phyloP scores from a whole-genome alignment of 2,329 filamentous ascomycete species.

The Sphaerulina musiva region DNA sequence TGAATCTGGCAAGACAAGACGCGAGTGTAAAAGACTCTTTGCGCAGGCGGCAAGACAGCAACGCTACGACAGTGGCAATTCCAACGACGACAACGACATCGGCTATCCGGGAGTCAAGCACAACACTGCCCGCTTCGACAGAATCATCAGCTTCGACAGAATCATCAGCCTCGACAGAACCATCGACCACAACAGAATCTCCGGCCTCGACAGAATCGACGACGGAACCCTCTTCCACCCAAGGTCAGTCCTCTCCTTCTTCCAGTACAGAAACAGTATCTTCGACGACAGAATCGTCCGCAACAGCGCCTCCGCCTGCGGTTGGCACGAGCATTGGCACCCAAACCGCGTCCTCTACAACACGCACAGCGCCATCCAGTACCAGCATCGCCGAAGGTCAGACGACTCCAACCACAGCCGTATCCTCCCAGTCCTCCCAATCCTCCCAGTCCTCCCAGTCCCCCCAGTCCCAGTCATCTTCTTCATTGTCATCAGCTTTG shows the following conservation, averaged over 20 bases:
- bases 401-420: constrained; percentile 11
- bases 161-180: not conserved
- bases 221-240: constrained; percentile 17
- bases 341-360: constrained; percentile 9
- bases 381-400: constrained; percentile 16
- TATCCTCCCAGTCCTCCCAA: not conserved
- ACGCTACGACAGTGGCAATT: constrained; percentile 18
- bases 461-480: constrained; percentile 5
- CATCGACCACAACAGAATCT: not conserved
- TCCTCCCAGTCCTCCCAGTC: too few species aligned
- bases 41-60: constrained; percentile 36
- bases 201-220: not conserved
- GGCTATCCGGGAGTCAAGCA: constrained; percentile 25
- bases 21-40: constrained; percentile 35
- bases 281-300: constrained; percentile 8
- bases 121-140: constrained; percentile 17
- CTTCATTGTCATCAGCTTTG: not conserved
- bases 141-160: not conserved
- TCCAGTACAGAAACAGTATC: constrained; percentile 3
- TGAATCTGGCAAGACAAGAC: constrained; percentile 54
- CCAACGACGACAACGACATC: constrained; percentile 22
- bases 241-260: constrained; percentile 17
- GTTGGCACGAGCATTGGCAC: constrained; percentile 14
- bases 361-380: constrained; percentile 15
- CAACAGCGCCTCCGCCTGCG: constrained; percentile 11